Conservation (phyloP, 2,329 filamentous ascomycete genomes). For the Tolypocladium amazonense region DNA sequence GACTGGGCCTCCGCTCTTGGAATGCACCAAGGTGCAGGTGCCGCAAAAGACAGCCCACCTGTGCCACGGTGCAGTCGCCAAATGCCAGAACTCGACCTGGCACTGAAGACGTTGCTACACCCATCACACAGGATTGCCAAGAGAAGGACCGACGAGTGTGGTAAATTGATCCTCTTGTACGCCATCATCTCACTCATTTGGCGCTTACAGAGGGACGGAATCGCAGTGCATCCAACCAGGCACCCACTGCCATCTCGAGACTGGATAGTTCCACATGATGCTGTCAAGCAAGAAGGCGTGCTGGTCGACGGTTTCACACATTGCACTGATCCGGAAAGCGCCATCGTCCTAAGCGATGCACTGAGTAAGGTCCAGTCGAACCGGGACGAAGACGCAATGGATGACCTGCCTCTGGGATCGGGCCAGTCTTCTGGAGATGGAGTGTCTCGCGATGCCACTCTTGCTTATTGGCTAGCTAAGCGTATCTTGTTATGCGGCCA, state of each 20-base stretch:
- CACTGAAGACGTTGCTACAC: constrained; percentile 51
- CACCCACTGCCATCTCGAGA: background rate
- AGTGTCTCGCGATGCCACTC: background rate
- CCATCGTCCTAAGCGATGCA: background rate
- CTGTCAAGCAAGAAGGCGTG: background rate
- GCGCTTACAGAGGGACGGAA: background rate
- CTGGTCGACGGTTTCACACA: background rate
- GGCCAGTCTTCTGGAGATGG: background rate
- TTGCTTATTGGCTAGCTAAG: background rate
- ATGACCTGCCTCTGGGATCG: background rate
- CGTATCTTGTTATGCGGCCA: background rate
- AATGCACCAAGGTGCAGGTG: background rate
- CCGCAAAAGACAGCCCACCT: background rate
- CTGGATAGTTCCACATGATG: background rate
- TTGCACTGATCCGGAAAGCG: background rate
- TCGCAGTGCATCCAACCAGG: background rate
- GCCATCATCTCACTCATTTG: background rate
- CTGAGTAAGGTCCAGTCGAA: background rate
- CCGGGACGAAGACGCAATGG: background rate
- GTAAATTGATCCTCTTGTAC: background rate
- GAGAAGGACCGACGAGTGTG: background rate
- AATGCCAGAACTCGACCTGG: constrained; percentile 53
- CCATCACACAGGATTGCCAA: constrained; percentile 15
- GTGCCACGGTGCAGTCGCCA: constrained; percentile 45
- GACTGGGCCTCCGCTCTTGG: constrained; percentile 40